Conservation (phyloP, 2,329 filamentous ascomycete genomes). For the Arthrobotrys conoides region DNA sequence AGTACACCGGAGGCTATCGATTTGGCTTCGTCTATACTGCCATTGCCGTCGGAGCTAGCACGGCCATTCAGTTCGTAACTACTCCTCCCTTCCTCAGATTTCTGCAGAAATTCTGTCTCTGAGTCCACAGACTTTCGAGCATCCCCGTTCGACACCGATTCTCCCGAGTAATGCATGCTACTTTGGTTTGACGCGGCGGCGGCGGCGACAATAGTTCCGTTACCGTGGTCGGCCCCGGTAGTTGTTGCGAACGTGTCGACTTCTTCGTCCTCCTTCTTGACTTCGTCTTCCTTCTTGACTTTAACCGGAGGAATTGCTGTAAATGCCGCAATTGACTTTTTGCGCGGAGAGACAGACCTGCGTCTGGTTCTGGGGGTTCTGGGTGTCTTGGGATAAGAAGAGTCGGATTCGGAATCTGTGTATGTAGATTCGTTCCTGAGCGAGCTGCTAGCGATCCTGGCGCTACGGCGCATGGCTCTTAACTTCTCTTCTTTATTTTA, state of each 20-base stretch:
- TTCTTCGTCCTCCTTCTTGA: constrained; percentile 18
- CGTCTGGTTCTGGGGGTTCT: constrained; percentile 37
- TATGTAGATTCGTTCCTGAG: constrained; percentile 45
- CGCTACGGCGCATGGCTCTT: constrained; percentile 58
- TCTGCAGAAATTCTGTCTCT: constrained; percentile 45
- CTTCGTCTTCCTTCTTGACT: constrained; percentile 8
- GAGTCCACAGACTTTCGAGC: constrained; percentile 42
- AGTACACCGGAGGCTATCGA: constrained; percentile 38
- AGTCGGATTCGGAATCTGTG: constrained; percentile 56
- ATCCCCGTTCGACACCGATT: constrained; percentile 41
- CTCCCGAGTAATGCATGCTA: constrained; percentile 47
- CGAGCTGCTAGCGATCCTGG: constrained; percentile 50
- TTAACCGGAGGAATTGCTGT: constrained; percentile 19
- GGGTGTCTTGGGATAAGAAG: constrained; percentile 3
- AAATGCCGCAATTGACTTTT: constrained; percentile 21
- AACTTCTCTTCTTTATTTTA: not conserved
- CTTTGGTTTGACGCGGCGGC: constrained; percentile 17
- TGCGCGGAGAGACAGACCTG: constrained; percentile 48
- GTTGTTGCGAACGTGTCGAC: constrained; percentile 33
- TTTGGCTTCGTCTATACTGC: constrained; percentile 37
- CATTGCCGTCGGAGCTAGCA: constrained; percentile 48
- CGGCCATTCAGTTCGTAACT: constrained; percentile 33
- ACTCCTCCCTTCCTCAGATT: constrained; percentile 59
- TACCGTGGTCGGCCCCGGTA: constrained; percentile 38
- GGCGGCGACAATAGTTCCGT: not conserved